Percentiles rank a stretch among this genome's conserved stretches.
Evolutionary conservation across 2,329 filamentous ascomycete genomes (phyloP).

Genomic region (Fusarium guadeloupense): DNA sequence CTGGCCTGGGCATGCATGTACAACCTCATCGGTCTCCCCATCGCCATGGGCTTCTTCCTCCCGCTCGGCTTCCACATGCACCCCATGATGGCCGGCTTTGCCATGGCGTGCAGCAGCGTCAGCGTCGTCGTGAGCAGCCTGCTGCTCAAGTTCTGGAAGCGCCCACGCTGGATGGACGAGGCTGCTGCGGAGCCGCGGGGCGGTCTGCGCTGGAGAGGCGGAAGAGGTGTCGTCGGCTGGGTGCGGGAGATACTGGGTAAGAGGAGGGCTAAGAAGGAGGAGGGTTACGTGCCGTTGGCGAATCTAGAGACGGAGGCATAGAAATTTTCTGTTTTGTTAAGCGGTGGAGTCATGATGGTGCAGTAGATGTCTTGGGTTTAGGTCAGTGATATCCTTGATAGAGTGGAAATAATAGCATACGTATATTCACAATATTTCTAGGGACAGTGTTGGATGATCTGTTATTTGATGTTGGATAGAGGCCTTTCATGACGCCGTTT

Average conservation of each 20-base stretch:
- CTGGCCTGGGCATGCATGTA: conserved; percentile 92
- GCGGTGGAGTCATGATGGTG: conserved; percentile 17
- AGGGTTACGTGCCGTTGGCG: conserved; percentile 68
- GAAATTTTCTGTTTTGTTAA: conserved; percentile 8
- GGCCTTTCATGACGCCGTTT: conserved; percentile 2
- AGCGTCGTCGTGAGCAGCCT: conserved; percentile 88
- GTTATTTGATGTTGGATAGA: background rate
- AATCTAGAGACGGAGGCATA: conserved; percentile 55
- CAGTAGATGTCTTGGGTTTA: conserved; percentile 12
- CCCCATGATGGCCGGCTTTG: conserved; percentile 92
- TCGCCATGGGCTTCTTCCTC: conserved; percentile 96
- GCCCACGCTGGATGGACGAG: conserved; percentile 87
- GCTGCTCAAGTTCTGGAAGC: conserved; percentile 84
- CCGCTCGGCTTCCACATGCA: conserved; percentile 89
- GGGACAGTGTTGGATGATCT: background rate
- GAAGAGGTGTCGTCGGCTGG: conserved; percentile 55
- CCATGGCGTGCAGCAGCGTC: conserved; percentile 91
- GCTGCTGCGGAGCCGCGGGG: conserved; percentile 68
- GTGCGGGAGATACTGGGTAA: conserved; percentile 52
- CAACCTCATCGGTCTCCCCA: conserved; percentile 89
- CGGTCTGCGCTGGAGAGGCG: conserved; percentile 53
- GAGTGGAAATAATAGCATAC: conserved; percentile 15
- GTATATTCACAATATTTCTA: background rate
- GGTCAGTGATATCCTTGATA: conserved; percentile 20
- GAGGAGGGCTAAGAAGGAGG: conserved; percentile 55